These are phyloP conservation scores for Pachysandra terminalis DNA, from an alignment of 164 flowering plant genomes.

Conservation along the genomic window DNA sequence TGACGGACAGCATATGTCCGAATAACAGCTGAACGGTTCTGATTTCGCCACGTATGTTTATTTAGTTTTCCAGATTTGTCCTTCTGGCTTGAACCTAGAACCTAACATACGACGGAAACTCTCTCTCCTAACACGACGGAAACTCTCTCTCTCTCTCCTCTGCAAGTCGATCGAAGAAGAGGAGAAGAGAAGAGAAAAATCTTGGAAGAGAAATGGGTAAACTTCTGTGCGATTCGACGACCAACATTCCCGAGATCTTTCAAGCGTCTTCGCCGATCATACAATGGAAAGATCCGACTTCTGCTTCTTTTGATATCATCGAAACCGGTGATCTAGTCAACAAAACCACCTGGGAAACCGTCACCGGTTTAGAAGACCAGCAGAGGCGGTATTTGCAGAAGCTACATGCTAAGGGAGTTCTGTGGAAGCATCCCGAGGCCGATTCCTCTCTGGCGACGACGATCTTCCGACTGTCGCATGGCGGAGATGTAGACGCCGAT, in stretches of 20 bases:
- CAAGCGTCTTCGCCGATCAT: slow-evolving; percentile 26
- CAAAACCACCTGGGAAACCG: slow-evolving; percentile 50
- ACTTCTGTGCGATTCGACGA: slow-evolving; percentile 50
- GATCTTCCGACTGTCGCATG: slow-evolving; percentile 69
- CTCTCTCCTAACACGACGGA: too few species aligned
- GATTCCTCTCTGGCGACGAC: slow-evolving; percentile 22
- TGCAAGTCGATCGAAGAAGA: slow-evolving; percentile 9
- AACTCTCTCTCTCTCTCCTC: too few species aligned
- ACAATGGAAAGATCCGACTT: slow-evolving; percentile 30
- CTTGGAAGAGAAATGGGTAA: slow-evolving; percentile 44
- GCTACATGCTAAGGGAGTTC: slow-evolving; percentile 64
- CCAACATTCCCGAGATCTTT: slow-evolving; percentile 35
- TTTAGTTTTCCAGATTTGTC: too few species aligned
- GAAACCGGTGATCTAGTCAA: slow-evolving; percentile 14
- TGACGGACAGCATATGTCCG: too few species aligned
- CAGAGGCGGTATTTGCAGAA: slow-evolving; percentile 48
- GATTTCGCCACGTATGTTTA: too few species aligned
- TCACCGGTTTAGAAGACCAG: slow-evolving; percentile 78
- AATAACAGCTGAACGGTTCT: too few species aligned
- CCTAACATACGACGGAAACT: too few species aligned
- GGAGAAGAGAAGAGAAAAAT: slow-evolving; percentile 8
- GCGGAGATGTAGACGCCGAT: slow-evolving; percentile 89
- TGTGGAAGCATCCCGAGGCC: slow-evolving; percentile 64
- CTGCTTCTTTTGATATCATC: slow-evolving; percentile 12
- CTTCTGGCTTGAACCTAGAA: too few species aligned